These are phyloP conservation scores for Pneumocystis sp. DNA, from an alignment of 1,139 yeast species.

Conservation along the genomic window DNA sequence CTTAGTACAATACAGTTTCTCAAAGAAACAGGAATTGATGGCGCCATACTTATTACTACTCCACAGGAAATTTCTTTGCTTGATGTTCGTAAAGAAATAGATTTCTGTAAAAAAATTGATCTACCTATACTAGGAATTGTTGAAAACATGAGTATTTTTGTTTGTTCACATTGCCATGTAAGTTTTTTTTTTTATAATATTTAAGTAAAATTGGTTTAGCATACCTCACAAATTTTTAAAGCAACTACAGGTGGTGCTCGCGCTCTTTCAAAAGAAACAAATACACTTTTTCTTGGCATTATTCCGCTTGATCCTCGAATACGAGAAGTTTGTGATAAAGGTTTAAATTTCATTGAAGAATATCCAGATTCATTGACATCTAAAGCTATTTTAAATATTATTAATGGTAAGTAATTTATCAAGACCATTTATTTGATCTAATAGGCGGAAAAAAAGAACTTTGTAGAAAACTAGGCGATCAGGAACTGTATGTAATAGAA, in stretches of 20 bases:
- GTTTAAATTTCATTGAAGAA: constrained; percentile 69
- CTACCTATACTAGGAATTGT: constrained; percentile 77
- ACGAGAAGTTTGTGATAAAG: constrained; percentile 75
- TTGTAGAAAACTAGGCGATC: constrained; percentile 12
- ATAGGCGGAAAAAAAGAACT: constrained; percentile 18
- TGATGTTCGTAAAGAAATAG: constrained; percentile 91
- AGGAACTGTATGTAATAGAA: constrained; percentile 5
- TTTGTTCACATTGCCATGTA: constrained; percentile 86
- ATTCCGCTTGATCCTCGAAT: constrained; percentile 95
- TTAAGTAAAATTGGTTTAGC: constrained; percentile 14
- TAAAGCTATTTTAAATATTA: constrained; percentile 69
- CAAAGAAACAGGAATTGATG: constrained; percentile 85
- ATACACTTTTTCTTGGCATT: constrained; percentile 66
- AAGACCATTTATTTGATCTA: neutral
- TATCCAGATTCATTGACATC: constrained; percentile 93
- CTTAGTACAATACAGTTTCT: constrained; percentile 73
- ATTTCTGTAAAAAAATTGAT: constrained; percentile 82
- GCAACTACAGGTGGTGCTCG: constrained; percentile 97
- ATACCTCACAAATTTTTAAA: constrained; percentile 53
- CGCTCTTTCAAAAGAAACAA: constrained; percentile 62
- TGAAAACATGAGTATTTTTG: constrained; percentile 97
- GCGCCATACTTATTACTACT: constrained; percentile 88
- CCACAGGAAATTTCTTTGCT: constrained; percentile 94
- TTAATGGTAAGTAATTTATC: constrained; percentile 29
- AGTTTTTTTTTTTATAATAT: constrained; percentile 24